Evolutionary conservation across 257 asterid genomes (phyloP).

Genomic region (Capsicum baccatum): DNA sequence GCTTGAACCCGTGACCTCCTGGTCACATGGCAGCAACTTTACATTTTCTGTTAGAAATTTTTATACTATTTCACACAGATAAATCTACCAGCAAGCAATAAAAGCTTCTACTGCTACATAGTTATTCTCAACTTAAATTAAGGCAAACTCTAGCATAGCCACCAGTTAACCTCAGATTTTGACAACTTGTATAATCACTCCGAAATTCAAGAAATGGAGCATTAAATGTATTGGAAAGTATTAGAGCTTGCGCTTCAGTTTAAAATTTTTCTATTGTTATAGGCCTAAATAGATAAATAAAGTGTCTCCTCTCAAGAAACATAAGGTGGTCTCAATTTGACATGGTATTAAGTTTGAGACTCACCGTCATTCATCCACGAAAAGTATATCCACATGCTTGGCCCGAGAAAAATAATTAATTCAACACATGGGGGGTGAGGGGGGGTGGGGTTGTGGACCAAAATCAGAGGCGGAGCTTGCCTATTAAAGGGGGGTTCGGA

Average conservation of each 20-base stretch:
- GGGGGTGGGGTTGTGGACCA: neutral
- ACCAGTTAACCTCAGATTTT: neutral
- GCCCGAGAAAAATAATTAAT: neutral
- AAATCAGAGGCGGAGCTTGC: too few species aligned
- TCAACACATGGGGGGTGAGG: neutral
- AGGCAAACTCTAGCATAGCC: neutral
- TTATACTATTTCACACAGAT: neutral
- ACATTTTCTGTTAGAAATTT: neutral
- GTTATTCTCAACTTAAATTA: neutral
- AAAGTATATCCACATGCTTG: neutral
- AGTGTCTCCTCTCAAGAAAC: neutral
- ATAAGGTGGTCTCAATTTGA: neutral
- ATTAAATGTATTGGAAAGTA: neutral
- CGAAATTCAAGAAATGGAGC: neutral
- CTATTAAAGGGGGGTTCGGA: too few species aligned
- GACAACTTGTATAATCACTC: neutral
- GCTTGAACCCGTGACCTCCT: neutral
- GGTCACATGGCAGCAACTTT: neutral
- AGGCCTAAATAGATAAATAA: neutral
- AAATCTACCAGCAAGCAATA: neutral
- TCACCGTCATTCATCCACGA: neutral
- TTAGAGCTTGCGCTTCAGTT: constrained; percentile 1
- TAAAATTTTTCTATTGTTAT: neutral
- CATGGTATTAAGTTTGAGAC: neutral
- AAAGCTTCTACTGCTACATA: neutral